These are phyloP conservation scores for Paxillus rubicundulus DNA, from an alignment of 768 basidiomycete genomes.

Conservation along the genomic window DNA sequence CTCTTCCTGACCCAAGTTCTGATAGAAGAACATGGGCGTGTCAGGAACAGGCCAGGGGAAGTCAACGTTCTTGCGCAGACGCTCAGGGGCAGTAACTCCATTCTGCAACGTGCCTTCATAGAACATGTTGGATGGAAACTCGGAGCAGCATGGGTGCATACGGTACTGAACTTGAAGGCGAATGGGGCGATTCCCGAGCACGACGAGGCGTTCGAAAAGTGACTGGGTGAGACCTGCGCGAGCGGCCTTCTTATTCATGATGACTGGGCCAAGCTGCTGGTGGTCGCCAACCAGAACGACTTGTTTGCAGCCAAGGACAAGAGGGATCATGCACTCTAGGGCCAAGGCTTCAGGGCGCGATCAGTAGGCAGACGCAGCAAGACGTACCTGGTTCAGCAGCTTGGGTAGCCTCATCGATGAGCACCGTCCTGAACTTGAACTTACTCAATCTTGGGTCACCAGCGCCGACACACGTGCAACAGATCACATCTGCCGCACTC, in stretches of 20 bases:
- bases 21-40: conserved; percentile 99
- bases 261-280: conserved; percentile 95
- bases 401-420: conserved; percentile 98
- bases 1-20: conserved; percentile 98
- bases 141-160: conserved; percentile 99
- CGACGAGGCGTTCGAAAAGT: conserved; percentile 94
- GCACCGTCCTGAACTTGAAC: conserved; percentile 96
- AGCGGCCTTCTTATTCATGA: conserved; percentile 99
- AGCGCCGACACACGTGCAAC: conserved; percentile 96
- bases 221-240: conserved; percentile 98
- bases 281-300: conserved; percentile 98
- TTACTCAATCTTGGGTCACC: conserved; percentile 96
- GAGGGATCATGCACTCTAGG: conserved; percentile 97
- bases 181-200: conserved; percentile 94
- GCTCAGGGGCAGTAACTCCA: conserved; percentile 97
- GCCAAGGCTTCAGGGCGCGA: conserved; percentile 9
- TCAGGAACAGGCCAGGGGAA: conserved; percentile 98
- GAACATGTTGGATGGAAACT: conserved; percentile 99
- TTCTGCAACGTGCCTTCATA: conserved; percentile 99
- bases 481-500: conserved; percentile 93
- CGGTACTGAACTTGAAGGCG: conserved; percentile 99
- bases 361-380: neutral
- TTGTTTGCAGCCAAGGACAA: conserved; percentile 97
- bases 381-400: conserved; percentile 88
- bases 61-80: conserved; percentile 95